Evolutionary conservation across 805 yeast species (phyloP).

Genomic region (Brettanomyces sp.): DNA sequence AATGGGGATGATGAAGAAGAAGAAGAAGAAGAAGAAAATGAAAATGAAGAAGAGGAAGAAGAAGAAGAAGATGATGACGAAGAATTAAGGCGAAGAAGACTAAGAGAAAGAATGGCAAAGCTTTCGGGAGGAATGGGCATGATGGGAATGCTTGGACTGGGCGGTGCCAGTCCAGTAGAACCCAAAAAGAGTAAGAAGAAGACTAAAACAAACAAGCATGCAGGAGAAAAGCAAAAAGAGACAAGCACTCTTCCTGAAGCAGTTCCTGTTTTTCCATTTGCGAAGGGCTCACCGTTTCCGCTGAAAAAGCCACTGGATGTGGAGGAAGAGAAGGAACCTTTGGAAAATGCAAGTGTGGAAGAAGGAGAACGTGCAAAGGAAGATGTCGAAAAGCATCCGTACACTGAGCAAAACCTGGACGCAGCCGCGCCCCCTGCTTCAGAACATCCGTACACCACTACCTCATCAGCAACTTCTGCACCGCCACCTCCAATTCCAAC

Average conservation of each 20-base stretch:
- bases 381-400: slow-evolving; percentile 8
- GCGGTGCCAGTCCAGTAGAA: slow-evolving; percentile 15
- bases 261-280: slow-evolving; percentile 47
- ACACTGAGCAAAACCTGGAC: background rate
- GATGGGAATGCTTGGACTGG: slow-evolving; percentile 62
- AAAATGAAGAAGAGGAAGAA: slow-evolving; percentile 39
- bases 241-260: slow-evolving; percentile 23
- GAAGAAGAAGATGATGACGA: slow-evolving; percentile 65
- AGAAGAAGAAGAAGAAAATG: slow-evolving; percentile 34
- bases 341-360: slow-evolving; percentile 7
- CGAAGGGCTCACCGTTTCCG: slow-evolving; percentile 9
- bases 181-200: slow-evolving; percentile 15
- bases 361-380: slow-evolving; percentile 7
- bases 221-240: background rate
- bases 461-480: background rate
- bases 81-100: slow-evolving; percentile 61
- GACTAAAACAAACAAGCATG: slow-evolving; percentile 6
- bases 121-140: slow-evolving; percentile 79
- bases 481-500: slow-evolving; percentile 3
- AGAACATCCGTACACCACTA: too few relatives aligned
- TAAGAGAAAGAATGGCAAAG: slow-evolving; percentile 94
- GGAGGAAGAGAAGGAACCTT: slow-evolving; percentile 11
- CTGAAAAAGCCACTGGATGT: slow-evolving; percentile 19
- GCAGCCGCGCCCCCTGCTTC: background rate
- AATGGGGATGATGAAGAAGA: slow-evolving; percentile 10